Conservation (phyloP, 352 stramenopile genomes). For the Pythium grandisporangium region DNA sequence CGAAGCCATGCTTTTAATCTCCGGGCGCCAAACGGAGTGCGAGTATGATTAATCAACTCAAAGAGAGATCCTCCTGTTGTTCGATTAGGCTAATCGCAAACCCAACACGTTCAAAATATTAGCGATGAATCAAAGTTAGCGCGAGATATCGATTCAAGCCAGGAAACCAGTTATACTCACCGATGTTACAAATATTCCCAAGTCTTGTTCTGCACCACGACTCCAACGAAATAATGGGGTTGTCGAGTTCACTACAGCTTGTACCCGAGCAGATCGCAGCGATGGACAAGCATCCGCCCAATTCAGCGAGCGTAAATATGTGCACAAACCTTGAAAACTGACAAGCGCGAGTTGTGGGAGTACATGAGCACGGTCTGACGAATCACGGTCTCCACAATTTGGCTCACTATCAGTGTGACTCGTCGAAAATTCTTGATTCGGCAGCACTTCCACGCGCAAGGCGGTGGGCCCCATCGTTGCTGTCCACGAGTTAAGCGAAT, state of each 20-base stretch:
- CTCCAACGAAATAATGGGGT: no score
- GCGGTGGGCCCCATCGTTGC: no score
- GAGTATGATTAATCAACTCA: slow-evolving; percentile 8
- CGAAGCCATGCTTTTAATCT: slow-evolving; percentile 5
- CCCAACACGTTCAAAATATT: no score
- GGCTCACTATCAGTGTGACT: no score
- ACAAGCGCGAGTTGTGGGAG: slow-evolving; percentile 15
- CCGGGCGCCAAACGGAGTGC: slow-evolving; percentile 5
- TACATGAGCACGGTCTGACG: no score
- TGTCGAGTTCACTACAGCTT: no score
- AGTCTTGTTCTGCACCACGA: background rate
- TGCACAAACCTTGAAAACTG: slow-evolving; percentile 22
- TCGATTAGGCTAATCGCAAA: no score
- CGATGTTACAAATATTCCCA: background rate
- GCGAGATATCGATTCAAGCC: no score
- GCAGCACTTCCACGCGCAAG: slow-evolving; percentile 19
- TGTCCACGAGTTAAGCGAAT: no score
- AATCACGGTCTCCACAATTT: no score
- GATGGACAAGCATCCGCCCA: slow-evolving; percentile 2
- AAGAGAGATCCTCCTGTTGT: slow-evolving; percentile 10
- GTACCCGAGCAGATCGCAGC: no score
- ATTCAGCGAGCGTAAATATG: slow-evolving; percentile 18
- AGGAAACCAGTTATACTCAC: background rate
- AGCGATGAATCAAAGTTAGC: no score
- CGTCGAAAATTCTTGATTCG: slow-evolving; percentile 15